Evolutionary conservation across 192 early-diverging fungal species (phyloP).

Genomic region (Coemansia aciculifera): DNA sequence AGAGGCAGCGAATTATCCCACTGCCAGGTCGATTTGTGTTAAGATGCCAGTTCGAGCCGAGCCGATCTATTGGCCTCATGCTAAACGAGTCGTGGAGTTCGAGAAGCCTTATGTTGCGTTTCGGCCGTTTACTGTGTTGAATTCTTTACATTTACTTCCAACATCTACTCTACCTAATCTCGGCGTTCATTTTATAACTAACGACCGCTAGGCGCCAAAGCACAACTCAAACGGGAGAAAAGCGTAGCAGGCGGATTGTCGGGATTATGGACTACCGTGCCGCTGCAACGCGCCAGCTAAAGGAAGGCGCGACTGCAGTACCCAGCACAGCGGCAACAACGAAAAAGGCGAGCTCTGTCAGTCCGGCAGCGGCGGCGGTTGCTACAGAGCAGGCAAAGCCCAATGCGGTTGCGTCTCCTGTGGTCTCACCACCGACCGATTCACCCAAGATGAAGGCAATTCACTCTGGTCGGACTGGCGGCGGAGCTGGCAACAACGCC

Average conservation of each 20-base stretch:
- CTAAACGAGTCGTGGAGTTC: neutral
- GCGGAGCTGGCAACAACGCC: slow-evolving; percentile 4
- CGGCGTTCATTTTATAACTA: neutral
- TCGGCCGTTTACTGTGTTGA: neutral
- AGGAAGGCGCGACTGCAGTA: slow-evolving; percentile 20
- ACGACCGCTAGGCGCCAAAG: neutral
- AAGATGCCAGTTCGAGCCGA: neutral
- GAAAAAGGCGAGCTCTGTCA: neutral
- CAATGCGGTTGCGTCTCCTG: neutral
- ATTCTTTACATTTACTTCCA: neutral
- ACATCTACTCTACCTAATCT: neutral
- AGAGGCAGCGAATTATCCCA: too few relatives aligned
- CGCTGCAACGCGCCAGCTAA: slow-evolving; percentile 45
- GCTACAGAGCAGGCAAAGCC: slow-evolving; percentile 13
- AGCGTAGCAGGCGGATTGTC: slow-evolving; percentile 6
- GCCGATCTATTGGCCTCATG: neutral
- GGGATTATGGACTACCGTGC: slow-evolving; percentile 50
- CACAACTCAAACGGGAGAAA: slow-evolving; percentile 1
- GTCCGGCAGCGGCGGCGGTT: neutral
- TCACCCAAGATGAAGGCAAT: slow-evolving; percentile 43
- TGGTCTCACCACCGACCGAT: slow-evolving; percentile 15
- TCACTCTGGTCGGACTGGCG: slow-evolving; percentile 3
- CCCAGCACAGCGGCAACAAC: slow-evolving; percentile 13
- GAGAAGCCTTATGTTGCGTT: neutral
- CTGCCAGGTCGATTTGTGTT: too few relatives aligned